Evolutionary conservation across 257 asterid genomes (phyloP).

Genomic region (Cordia subcordata): DNA sequence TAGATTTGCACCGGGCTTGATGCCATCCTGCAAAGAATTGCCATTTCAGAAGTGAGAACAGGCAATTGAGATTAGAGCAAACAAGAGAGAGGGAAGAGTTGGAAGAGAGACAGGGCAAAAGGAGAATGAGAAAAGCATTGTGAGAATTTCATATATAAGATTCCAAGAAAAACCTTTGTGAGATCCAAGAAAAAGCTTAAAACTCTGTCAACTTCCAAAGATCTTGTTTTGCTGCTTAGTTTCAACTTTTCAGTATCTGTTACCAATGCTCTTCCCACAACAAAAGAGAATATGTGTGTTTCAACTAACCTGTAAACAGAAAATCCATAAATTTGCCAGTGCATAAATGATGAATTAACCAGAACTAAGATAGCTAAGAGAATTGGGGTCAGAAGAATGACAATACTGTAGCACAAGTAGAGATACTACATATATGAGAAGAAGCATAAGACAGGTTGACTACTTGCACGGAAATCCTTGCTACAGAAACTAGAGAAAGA

Average conservation of each 20-base stretch:
- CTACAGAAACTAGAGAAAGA: no score
- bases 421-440: no score
- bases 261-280: constrained; percentile 97
- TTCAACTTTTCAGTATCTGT: constrained; percentile 93
- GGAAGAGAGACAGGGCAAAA: constrained; percentile 6
- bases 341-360: not conserved
- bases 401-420: no score
- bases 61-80: not conserved
- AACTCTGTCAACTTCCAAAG: constrained; percentile 84
- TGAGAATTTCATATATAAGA: not conserved
- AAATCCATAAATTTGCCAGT: not conserved
- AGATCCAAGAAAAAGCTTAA: constrained; percentile 72
- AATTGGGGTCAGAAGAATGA: no score
- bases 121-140: constrained; percentile 1
- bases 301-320: constrained; percentile 82
- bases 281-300: constrained; percentile 97
- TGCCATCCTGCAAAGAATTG: constrained; percentile 69
- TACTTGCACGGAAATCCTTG: no score
- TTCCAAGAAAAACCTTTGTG: constrained; percentile 54
- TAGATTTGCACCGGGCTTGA: constrained; percentile 82
- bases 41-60: not conserved
- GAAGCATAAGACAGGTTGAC: no score
- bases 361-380: not conserved
- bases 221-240: constrained; percentile 87
- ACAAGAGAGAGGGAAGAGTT: not conserved